Conservation (phyloP, 352 stramenopile species). For the Pythium brachiatum region DNA sequence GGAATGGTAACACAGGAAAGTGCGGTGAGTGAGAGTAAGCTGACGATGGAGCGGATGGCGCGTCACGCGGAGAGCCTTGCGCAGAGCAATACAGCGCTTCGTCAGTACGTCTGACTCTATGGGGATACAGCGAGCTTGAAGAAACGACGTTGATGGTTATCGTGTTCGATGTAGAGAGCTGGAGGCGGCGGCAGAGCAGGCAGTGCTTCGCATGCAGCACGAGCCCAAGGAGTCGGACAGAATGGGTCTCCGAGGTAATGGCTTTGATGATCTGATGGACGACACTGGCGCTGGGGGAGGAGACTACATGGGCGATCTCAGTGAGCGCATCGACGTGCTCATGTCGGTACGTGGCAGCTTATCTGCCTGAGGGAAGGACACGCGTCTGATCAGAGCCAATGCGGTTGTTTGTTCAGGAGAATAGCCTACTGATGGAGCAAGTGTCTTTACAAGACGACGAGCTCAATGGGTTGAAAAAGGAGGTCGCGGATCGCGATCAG, state of each 20-base stretch:
- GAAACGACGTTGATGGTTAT: slow-evolving; percentile 1
- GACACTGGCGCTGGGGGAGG: slow-evolving; percentile 28
- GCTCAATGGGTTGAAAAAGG: slow-evolving; percentile 56
- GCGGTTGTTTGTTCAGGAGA: slow-evolving; percentile 37
- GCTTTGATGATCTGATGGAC: slow-evolving; percentile 31
- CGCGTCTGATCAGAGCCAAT: neutral
- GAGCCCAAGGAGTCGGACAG: slow-evolving; percentile 33
- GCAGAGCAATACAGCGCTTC: slow-evolving; percentile 64
- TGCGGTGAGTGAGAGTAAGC: slow-evolving; percentile 52
- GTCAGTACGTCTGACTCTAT: slow-evolving; percentile 60
- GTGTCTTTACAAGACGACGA: slow-evolving; percentile 76
- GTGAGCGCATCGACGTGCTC: slow-evolving; percentile 74
- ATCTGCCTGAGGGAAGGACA: neutral
- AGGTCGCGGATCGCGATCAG: slow-evolving; percentile 60
- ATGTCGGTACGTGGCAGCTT: slow-evolving; percentile 46
- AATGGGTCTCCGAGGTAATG: slow-evolving; percentile 8
- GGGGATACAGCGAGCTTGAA: no score
- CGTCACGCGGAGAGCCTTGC: slow-evolving; percentile 45
- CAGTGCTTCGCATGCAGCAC: slow-evolving; percentile 47
- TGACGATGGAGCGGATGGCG: slow-evolving; percentile 50
- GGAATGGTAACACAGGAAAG: slow-evolving; percentile 33
- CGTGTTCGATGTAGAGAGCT: slow-evolving; percentile 44
- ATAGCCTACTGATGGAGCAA: slow-evolving; percentile 82
- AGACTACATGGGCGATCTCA: slow-evolving; percentile 71
- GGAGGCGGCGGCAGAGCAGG: slow-evolving; percentile 50